Base-by-base conservation (phyloP, 1,284 basidiomycete genomes). In the Ustilago tritici region DNA sequence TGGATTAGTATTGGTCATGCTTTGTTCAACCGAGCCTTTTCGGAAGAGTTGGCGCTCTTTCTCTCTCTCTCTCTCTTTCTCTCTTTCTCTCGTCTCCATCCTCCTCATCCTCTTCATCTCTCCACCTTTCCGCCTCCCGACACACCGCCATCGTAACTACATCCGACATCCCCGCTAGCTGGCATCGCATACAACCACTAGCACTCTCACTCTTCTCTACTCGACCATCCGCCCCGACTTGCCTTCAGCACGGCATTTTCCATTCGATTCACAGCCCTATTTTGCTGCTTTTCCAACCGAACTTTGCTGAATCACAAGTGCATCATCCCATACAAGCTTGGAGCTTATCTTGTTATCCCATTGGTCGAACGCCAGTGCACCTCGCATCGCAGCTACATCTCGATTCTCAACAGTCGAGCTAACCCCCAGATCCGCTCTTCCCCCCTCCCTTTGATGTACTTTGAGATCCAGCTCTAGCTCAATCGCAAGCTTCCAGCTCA, bases 281-380 rank as follows among this genome's bases (percentile, higher is more conserved):
- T 14, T 11, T 28, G 23, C 31, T 35, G 12, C n/a, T 47, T 3
- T 28, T 28, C 23, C 41, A 34, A 28, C 35, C 23, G 4, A 36
- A 35, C 35, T 38, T 34, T 32, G 38, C 23, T 28, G 23, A 28
- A 28, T 28, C 23, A 28, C 23, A 28, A 28, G 23, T 28, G 3
- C 23, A 28, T 28, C 23, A 28, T 28, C 23, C 23, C 23, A 28
- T 28, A 28, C 38, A 59, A 69, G 56, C 47, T 40, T 23, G 41
- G 46, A 63, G 61, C 56, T 41, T 55, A 50, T 36, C 49, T 34
- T 17, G 43, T 23, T 46, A 40, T 68, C 59, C 50, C 32, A 59
- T 49, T 47, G 31, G 9, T 43, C 59, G 65, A 58, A 38, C 8
- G 32, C 14, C 49, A 19, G 6, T 8, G 11, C 14, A 15, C 15